phyloP scores from a whole-genome alignment of 768 basidiomycete species.

The Gloeostereum incarnatum region DNA sequence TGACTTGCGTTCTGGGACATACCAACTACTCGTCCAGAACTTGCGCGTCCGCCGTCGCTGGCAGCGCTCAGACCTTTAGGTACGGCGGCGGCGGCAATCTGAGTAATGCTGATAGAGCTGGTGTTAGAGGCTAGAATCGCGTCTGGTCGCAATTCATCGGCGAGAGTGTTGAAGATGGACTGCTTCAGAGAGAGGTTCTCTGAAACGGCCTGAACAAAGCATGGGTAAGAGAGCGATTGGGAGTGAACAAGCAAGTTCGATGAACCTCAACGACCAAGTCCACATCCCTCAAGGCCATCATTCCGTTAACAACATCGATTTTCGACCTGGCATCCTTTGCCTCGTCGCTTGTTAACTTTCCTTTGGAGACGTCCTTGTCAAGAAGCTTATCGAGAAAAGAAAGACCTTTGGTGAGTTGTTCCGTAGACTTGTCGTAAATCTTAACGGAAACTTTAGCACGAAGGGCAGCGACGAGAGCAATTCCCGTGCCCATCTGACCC shows the following conservation, averaged over 20 bases:
- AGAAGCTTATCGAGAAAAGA: slow-evolving; percentile 73
- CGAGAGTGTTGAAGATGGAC: slow-evolving; percentile 63
- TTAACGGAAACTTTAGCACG: slow-evolving; percentile 81
- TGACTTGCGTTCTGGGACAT: too few species aligned
- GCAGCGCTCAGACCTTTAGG: slow-evolving; percentile 46
- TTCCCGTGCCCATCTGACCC: slow-evolving; percentile 89
- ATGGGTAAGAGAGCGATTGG: not conserved
- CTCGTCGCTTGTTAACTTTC: slow-evolving; percentile 55
- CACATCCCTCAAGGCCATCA: slow-evolving; percentile 62
- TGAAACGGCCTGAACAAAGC: slow-evolving; percentile 75
- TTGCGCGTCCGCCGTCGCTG: slow-evolving; percentile 53
- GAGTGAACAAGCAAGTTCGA: not conserved
- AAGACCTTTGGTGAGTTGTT: slow-evolving; percentile 68
- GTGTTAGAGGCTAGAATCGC: slow-evolving; percentile 91
- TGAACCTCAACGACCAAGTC: slow-evolving; percentile 88
- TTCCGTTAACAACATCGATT: slow-evolving; percentile 50
- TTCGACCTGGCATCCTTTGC: slow-evolving; percentile 68
- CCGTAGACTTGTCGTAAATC: slow-evolving; percentile 70
- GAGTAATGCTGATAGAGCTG: slow-evolving; percentile 90
- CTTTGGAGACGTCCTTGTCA: slow-evolving; percentile 84
- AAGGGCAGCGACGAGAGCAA: slow-evolving; percentile 79
- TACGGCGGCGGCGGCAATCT: slow-evolving; percentile 78
- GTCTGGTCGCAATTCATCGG: slow-evolving; percentile 54
- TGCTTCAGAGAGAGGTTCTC: slow-evolving; percentile 77
- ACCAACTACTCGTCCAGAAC: slow-evolving; percentile 78